Percentiles rank a stretch among this genome's conserved stretches.
These are phyloP conservation scores for Mrakiaceae sp. DNA, from an alignment of 1,284 basidiomycete species.

Conservation along the genomic window DNA sequence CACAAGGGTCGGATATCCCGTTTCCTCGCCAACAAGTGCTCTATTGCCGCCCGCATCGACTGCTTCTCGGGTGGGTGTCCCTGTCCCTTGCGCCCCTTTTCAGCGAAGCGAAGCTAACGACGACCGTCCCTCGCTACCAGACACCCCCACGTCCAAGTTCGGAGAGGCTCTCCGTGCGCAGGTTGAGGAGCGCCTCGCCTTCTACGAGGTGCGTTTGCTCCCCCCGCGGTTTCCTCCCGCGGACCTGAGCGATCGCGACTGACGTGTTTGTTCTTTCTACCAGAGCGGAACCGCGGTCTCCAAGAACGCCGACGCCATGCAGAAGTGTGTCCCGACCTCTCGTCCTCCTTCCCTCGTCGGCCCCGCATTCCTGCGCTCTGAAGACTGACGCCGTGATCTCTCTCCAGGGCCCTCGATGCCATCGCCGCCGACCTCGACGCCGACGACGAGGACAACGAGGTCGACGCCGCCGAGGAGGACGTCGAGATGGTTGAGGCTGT, in stretches of 20 bases:
- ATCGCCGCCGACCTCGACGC: conserved; percentile 56
- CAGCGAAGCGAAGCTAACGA: conserved; percentile 4
- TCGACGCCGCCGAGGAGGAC: conserved; percentile 42
- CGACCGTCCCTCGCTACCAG: conserved; percentile 33
- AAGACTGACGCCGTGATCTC: too few species aligned
- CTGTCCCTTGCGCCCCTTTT: not conserved
- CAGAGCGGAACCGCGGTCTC: conserved; percentile 62
- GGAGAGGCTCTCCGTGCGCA: conserved; percentile 87
- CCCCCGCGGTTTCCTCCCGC: not conserved
- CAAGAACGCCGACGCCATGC: conserved; percentile 79
- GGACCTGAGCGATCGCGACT: not conserved
- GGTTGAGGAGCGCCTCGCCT: conserved; percentile 89
- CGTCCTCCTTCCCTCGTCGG: too few species aligned
- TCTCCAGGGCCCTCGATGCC: conserved; percentile 51
- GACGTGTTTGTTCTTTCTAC: not conserved
- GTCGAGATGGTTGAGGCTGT: conserved; percentile 44
- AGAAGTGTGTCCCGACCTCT: conserved; percentile 38
- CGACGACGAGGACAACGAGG: conserved; percentile 57
- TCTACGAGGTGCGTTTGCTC: conserved; percentile 57
- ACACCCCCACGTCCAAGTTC: conserved; percentile 81
- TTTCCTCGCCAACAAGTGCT: conserved; percentile 98
- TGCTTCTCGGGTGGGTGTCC: conserved; percentile 67
- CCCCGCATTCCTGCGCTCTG: too few species aligned
- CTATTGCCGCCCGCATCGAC: conserved; percentile 94
- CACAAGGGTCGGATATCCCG: conserved; percentile 97